These are phyloP conservation scores for Penicillium janthinellum DNA, from an alignment of 2,329 filamentous ascomycete genomes.

Conservation along the genomic window DNA sequence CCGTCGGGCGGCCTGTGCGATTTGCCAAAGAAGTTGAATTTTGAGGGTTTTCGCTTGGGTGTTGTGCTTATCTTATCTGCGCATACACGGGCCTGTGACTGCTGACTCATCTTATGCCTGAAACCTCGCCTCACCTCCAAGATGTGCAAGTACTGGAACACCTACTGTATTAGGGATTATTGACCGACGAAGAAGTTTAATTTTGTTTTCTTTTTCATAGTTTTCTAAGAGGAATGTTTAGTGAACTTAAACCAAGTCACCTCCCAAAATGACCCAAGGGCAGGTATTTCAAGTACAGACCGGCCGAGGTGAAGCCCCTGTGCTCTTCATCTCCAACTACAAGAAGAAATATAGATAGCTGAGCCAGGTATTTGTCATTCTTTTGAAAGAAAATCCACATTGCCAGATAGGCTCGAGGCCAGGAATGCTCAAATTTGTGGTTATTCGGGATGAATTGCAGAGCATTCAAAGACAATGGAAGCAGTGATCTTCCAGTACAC, in stretches of 20 bases:
- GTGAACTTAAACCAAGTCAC: not conserved
- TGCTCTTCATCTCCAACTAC: too few species aligned
- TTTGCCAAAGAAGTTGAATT: constrained; percentile 45
- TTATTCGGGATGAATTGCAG: too few species aligned
- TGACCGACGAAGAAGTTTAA: not conserved
- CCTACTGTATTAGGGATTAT: too few species aligned
- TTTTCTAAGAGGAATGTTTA: not conserved
- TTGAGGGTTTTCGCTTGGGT: constrained; percentile 50
- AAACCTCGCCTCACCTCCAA: too few species aligned
- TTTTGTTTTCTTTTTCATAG: not conserved
- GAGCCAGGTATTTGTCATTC: not conserved
- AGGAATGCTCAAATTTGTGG: too few species aligned
- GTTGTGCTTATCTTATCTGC: constrained; percentile 51
- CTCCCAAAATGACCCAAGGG: not conserved
- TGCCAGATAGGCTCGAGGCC: too few species aligned
- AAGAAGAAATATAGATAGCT: not conserved
- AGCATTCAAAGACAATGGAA: too few species aligned
- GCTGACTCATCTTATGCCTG: constrained; percentile 34
- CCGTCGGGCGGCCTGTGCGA: constrained; percentile 41
- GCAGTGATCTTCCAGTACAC: too few species aligned
- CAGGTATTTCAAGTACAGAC: too few species aligned
- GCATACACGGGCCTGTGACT: constrained; percentile 15
- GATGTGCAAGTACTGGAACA: not conserved
- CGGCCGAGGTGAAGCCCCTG: not conserved
- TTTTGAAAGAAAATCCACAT: not conserved